Conservation (phyloP, 306 rosid species). For the Mimosa bimucronata region DNA sequence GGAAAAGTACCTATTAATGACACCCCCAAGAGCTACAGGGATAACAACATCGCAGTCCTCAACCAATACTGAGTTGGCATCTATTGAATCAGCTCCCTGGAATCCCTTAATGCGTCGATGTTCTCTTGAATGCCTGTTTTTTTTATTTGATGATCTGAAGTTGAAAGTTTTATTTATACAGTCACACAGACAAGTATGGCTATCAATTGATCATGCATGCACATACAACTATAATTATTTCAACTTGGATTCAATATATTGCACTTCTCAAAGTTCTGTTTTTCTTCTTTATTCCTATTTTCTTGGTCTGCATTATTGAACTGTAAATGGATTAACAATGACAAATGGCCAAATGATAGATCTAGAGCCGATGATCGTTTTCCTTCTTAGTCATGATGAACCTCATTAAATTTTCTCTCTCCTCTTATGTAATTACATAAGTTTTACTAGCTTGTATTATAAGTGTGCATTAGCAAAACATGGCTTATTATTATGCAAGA, state of each 20-base stretch:
- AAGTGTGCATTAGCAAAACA: conserved; percentile 51
- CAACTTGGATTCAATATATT: not conserved
- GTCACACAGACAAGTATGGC: no score
- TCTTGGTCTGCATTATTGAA: conserved; percentile 26
- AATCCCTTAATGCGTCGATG: conserved; percentile 72
- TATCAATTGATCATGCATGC: no score
- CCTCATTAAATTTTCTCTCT: not conserved
- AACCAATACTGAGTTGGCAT: conserved; percentile 62
- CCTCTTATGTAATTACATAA: conserved; percentile 58
- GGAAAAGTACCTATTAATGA: conserved; percentile 73
- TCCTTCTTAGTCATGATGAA: conserved; percentile 55
- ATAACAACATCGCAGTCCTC: conserved; percentile 86
- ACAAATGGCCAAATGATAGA: conserved; percentile 88
- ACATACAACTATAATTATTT: not conserved
- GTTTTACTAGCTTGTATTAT: conserved; percentile 45
- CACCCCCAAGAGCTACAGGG: conserved; percentile 99
- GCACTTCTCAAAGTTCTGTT: not conserved
- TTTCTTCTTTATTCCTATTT: not conserved
- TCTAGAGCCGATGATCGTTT: conserved; percentile 66
- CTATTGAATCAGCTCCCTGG: conserved; percentile 68
- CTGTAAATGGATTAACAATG: conserved; percentile 30
- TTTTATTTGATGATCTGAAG: not conserved
- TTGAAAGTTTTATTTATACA: no score
- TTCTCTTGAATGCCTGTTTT: conserved; percentile 52
- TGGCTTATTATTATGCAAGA: conserved; percentile 42